These are phyloP conservation scores for Spathaspora hagerdaliae DNA, from an alignment of 805 yeast species.

Conservation along the genomic window DNA sequence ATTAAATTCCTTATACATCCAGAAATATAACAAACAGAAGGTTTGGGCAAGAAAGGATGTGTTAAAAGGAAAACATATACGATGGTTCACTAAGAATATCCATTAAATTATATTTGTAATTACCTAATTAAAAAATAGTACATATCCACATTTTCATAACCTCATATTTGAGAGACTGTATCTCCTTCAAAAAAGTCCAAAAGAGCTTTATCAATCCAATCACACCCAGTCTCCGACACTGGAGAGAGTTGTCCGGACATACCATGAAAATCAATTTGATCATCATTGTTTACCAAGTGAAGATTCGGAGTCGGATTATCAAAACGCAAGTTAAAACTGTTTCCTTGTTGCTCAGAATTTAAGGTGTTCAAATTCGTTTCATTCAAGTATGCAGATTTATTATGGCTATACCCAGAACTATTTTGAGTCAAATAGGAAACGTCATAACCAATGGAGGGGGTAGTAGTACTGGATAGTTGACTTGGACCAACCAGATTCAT, in stretches of 20 bases:
- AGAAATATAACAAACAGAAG: too few relatives aligned
- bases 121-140: too few relatives aligned
- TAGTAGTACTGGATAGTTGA: neutral
- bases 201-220: constrained; percentile 48
- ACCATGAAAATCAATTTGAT: constrained; percentile 7
- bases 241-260: constrained; percentile 8
- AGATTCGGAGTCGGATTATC: neutral
- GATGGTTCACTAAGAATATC: too few relatives aligned
- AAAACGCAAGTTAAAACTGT: neutral
- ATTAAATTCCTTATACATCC: too few relatives aligned
- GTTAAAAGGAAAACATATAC: too few relatives aligned
- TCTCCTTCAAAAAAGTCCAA: constrained; percentile 10
- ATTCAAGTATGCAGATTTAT: neutral
- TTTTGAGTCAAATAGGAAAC: neutral
- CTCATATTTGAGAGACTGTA: neutral
- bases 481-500: neutral
- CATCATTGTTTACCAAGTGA: constrained; percentile 1
- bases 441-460: neutral
- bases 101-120: too few relatives aligned
- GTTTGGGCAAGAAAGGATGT: too few relatives aligned
- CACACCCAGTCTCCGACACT: constrained; percentile 49
- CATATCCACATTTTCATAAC: neutral
- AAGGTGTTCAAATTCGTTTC: neutral
- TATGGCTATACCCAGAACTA: neutral
- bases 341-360: neutral